Evolutionary conservation across 2,329 filamentous ascomycete genomes (phyloP).

Genomic region (Elsinoe perseae): DNA sequence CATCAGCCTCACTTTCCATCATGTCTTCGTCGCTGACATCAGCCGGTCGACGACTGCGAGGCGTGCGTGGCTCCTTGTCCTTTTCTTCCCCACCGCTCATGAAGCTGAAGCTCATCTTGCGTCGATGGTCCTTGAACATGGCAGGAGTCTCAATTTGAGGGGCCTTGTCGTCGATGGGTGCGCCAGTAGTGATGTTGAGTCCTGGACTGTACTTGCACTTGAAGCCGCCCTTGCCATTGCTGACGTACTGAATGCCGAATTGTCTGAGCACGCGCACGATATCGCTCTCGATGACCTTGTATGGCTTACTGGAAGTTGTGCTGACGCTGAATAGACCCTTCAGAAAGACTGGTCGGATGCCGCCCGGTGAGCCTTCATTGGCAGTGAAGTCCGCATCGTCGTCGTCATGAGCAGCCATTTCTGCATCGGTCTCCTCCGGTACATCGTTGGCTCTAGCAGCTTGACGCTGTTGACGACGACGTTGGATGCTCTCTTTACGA

Average conservation of each 20-base stretch:
- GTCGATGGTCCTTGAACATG: slow-evolving; percentile 55
- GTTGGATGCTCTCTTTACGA: slow-evolving; percentile 85
- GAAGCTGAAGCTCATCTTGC: slow-evolving; percentile 76
- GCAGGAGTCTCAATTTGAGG: slow-evolving; percentile 33
- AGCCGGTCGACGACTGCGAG: slow-evolving; percentile 34
- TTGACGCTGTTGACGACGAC: slow-evolving; percentile 57
- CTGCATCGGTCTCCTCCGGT: slow-evolving; percentile 82
- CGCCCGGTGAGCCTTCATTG: slow-evolving; percentile 54
- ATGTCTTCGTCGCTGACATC: slow-evolving; percentile 77
- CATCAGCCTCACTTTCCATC: slow-evolving; percentile 47
- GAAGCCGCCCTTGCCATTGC: slow-evolving; percentile 83
- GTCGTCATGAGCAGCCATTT: slow-evolving; percentile 50
- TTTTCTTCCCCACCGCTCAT: slow-evolving; percentile 57
- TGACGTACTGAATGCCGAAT: slow-evolving; percentile 80
- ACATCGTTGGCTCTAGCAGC: slow-evolving; percentile 62
- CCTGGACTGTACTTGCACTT: slow-evolving; percentile 80
- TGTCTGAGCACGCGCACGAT: slow-evolving; percentile 84
- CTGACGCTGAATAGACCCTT: slow-evolving; percentile 97
- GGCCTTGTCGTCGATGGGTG: slow-evolving; percentile 23
- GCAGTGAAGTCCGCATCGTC: slow-evolving; percentile 34
- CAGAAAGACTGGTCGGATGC: slow-evolving; percentile 87
- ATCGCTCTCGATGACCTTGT: slow-evolving; percentile 76
- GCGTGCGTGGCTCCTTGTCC: slow-evolving; percentile 48
- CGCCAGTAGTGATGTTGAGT: slow-evolving; percentile 64
- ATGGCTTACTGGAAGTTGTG: slow-evolving; percentile 86